Conservation (phyloP, 805 yeast genomes). For the Ogataea minuta region DNA sequence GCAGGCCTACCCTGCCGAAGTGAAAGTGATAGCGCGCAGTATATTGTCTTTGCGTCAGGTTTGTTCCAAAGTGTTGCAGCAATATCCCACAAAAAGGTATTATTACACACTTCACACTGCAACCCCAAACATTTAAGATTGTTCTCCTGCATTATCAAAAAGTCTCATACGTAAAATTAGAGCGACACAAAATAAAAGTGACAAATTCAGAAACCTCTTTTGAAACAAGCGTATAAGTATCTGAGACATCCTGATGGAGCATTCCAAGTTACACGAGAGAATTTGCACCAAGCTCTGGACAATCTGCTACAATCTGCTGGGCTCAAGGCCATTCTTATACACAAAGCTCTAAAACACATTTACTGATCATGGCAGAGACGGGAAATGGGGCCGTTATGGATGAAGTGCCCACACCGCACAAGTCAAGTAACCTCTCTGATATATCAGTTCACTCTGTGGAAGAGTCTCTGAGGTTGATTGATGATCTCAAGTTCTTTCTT, state of each 20-base stretch:
- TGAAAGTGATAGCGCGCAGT: background rate
- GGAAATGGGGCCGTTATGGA: slow-evolving; percentile 9
- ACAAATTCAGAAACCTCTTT: slow-evolving; percentile 6
- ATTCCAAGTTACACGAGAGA: slow-evolving; percentile 6
- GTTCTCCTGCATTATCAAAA: slow-evolving; percentile 7
- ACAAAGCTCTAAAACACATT: slow-evolving; percentile 3
- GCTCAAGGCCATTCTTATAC: slow-evolving; percentile 3
- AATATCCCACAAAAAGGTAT: slow-evolving; percentile 5
- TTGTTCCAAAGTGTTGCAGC: slow-evolving; percentile 1
- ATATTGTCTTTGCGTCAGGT: background rate
- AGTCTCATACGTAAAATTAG: slow-evolving; percentile 2
- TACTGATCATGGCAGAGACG: slow-evolving; percentile 10
- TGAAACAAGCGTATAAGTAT: slow-evolving; percentile 14
- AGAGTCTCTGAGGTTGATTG: slow-evolving; percentile 61
- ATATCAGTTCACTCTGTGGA: slow-evolving; percentile 24
- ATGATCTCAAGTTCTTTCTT: slow-evolving; percentile 79
- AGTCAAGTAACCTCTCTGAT: background rate
- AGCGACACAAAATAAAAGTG: slow-evolving; percentile 3
- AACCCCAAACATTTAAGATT: slow-evolving; percentile 1
- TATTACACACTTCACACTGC: slow-evolving; percentile 9
- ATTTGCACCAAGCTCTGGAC: slow-evolving; percentile 3
- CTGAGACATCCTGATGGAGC: slow-evolving; percentile 12
- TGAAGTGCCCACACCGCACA: slow-evolving; percentile 7
- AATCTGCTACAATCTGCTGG: slow-evolving; percentile 9
- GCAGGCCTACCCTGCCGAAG: too few relatives aligned